These are phyloP conservation scores for Aspergillus asperescens DNA, from an alignment of 495 filamentous ascomycete genomes.

Conservation along the genomic window DNA sequence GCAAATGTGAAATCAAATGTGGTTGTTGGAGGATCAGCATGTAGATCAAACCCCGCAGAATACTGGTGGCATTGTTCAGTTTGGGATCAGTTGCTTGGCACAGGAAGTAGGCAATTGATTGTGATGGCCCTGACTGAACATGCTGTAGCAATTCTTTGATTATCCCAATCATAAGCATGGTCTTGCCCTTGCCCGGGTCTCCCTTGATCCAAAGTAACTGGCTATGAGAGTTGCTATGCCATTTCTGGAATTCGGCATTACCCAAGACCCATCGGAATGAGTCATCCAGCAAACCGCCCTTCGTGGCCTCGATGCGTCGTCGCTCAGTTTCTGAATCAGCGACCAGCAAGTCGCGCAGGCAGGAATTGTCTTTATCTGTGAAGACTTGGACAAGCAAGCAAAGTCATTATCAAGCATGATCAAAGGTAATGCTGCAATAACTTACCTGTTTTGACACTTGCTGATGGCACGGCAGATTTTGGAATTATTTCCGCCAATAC, in stretches of 20 bases:
- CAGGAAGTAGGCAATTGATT: background rate
- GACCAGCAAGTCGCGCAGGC: background rate
- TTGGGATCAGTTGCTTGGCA: background rate
- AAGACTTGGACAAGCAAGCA: background rate
- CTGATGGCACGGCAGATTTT: background rate
- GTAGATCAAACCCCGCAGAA: constrained; percentile 1
- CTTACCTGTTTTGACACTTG: background rate
- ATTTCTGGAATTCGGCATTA: constrained; percentile 28
- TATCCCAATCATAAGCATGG: constrained; percentile 40
- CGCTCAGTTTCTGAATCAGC: background rate
- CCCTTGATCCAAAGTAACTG: constrained; percentile 45
- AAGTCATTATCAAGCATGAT: background rate
- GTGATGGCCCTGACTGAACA: background rate
- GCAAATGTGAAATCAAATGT: background rate
- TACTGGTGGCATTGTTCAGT: background rate
- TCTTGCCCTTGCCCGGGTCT: constrained; percentile 46
- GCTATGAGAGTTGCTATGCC: constrained; percentile 22
- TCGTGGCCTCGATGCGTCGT: constrained; percentile 30
- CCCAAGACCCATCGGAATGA: constrained; percentile 39
- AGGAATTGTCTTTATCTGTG: constrained; percentile 9
- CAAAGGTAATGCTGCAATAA: background rate
- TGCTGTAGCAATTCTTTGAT: constrained; percentile 20
- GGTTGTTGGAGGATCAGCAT: background rate
- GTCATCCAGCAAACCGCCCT: constrained; percentile 34
- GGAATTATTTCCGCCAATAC: constrained; percentile 6